Evolutionary conservation across 768 basidiomycete genomes (phyloP).

Genomic region (Boletellus ananiceps): DNA sequence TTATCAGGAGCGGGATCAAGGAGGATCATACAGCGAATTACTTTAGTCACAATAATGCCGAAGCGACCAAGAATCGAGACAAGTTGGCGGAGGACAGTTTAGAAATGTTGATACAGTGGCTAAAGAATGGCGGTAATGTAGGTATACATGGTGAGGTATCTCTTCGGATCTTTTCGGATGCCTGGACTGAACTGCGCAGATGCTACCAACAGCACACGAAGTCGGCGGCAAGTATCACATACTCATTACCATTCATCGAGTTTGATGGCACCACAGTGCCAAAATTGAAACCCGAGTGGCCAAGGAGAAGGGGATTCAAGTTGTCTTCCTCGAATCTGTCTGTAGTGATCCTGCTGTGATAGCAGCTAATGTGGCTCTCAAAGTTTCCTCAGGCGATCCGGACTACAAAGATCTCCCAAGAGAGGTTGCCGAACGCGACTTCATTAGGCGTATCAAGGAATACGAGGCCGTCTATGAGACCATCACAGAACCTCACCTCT

Average conservation of each 20-base stretch:
- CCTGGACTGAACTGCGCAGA: constrained; percentile 44
- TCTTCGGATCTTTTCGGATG: neutral
- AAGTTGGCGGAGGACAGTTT: constrained; percentile 85
- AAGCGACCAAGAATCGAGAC: constrained; percentile 75
- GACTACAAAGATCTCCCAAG: constrained; percentile 90
- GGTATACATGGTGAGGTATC: constrained; percentile 81
- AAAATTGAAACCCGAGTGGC: constrained; percentile 82
- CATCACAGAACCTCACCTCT: constrained; percentile 85
- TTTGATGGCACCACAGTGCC: constrained; percentile 43
- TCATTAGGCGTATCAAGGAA: constrained; percentile 82
- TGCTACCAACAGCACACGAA: constrained; percentile 89
- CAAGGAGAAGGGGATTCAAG: constrained; percentile 78
- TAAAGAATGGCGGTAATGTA: constrained; percentile 93
- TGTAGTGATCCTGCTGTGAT: constrained; percentile 94
- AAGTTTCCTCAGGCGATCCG: constrained; percentile 94
- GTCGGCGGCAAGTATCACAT: constrained; percentile 52
- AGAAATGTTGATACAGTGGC: constrained; percentile 92
- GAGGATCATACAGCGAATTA: constrained; percentile 90
- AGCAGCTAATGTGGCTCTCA: constrained; percentile 93
- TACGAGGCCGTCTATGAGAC: constrained; percentile 97
- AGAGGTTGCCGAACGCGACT: constrained; percentile 86
- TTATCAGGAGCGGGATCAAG: constrained; percentile 65
- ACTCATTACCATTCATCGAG: neutral
- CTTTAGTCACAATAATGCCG: constrained; percentile 82
- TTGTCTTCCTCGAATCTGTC: constrained; percentile 92